phyloP scores from a whole-genome alignment of 139 green algal species.

The Chlorella sorokiniana region DNA sequence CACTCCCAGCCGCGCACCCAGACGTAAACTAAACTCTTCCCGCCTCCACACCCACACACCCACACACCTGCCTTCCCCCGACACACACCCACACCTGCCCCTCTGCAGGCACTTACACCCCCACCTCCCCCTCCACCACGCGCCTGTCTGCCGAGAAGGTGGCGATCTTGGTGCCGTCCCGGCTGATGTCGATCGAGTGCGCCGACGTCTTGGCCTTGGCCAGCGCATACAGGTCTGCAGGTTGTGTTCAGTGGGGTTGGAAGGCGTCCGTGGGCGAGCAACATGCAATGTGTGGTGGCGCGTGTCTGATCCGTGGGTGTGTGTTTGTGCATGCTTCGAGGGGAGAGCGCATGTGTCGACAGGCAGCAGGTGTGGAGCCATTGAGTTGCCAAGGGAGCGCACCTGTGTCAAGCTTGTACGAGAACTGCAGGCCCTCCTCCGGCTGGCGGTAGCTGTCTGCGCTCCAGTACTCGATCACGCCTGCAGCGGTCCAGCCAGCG shows the following conservation, averaged over 20 bases:
- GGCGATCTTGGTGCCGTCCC: constrained; percentile 85
- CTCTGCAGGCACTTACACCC: background rate
- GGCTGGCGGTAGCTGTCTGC: constrained; percentile 57
- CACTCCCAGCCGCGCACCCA: too few relatives aligned
- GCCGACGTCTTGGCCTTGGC: constrained; percentile 81
- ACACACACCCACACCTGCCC: background rate
- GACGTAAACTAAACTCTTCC: too few relatives aligned
- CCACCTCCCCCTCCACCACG: background rate
- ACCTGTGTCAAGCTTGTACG: constrained; percentile 86
- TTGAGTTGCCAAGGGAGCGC: background rate
- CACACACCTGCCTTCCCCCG: too few relatives aligned
- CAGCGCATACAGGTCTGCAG: constrained; percentile 86
- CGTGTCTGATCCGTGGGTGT: too few relatives aligned
- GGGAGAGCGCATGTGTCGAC: too few relatives aligned
- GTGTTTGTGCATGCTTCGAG: too few relatives aligned
- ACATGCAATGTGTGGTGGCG: too few relatives aligned
- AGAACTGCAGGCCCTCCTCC: constrained; percentile 61
- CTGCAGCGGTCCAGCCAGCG: constrained; percentile 38
- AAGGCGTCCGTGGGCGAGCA: too few relatives aligned
- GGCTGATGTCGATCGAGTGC: constrained; percentile 62
- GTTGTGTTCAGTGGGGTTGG: too few relatives aligned
- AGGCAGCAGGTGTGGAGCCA: background rate
- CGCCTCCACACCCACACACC: too few relatives aligned
- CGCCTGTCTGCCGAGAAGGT: constrained; percentile 73
- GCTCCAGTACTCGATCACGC: constrained; percentile 93